Conservation (phyloP, 1,139 yeast genomes). For the Blastobotrys petasosporus region DNA sequence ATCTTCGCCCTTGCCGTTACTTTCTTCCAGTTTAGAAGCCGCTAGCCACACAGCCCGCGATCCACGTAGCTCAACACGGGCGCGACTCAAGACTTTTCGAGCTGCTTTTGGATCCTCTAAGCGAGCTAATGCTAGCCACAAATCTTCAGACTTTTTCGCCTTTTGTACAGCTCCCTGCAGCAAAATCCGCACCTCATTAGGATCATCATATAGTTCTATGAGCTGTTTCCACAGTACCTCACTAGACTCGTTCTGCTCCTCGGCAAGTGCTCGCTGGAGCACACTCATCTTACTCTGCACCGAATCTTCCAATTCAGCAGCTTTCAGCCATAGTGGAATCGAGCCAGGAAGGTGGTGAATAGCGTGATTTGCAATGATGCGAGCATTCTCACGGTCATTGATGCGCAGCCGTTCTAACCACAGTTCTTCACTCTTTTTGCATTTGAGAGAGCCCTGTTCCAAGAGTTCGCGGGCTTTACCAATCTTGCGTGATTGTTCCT, state of each 20-base stretch:
- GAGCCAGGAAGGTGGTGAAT: constrained; percentile 52
- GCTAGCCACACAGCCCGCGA: constrained; percentile 64
- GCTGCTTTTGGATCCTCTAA: constrained; percentile 46
- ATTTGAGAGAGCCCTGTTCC: constrained; percentile 62
- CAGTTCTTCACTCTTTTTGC: constrained; percentile 63
- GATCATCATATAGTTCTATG: constrained; percentile 41
- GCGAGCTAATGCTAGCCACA: constrained; percentile 57
- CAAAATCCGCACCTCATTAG: constrained; percentile 47
- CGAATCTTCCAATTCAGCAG: constrained; percentile 60
- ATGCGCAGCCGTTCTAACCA: constrained; percentile 80
- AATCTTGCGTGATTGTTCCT: constrained; percentile 56
- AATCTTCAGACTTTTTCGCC: constrained; percentile 55
- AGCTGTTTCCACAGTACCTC: constrained; percentile 61
- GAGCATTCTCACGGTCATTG: constrained; percentile 46
- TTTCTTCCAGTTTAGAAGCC: constrained; percentile 67
- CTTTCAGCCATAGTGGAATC: constrained; percentile 65
- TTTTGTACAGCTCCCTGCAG: constrained; percentile 64
- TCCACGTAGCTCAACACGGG: constrained; percentile 45
- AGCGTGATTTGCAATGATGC: constrained; percentile 60
- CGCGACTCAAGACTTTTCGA: constrained; percentile 49
- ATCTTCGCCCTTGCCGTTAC: constrained; percentile 36
- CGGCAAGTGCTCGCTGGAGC: constrained; percentile 57
- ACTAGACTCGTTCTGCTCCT: constrained; percentile 56
- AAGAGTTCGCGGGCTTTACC: constrained; percentile 56
- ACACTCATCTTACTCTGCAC: constrained; percentile 46